These are phyloP conservation scores for Candida hispaniensis DNA, from an alignment of 805 yeast genomes.

Conservation along the genomic window DNA sequence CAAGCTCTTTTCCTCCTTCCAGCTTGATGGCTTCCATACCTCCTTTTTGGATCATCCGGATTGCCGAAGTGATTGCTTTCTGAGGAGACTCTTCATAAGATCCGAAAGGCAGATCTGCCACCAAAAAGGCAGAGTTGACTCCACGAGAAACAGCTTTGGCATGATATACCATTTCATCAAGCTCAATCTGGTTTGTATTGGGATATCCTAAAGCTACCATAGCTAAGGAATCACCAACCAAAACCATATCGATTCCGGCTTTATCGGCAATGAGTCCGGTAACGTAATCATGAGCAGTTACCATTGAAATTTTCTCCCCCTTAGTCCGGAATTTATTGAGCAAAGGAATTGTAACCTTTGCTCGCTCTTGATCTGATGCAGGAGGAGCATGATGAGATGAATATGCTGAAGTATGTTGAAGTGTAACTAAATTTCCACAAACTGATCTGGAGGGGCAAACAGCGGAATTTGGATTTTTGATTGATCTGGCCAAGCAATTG, in stretches of 20 bases:
- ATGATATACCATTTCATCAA: constrained; percentile 69
- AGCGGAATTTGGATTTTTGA: too few relatives aligned
- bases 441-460: too few relatives aligned
- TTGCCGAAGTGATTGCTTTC: constrained; percentile 52
- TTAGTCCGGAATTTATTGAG: constrained; percentile 30
- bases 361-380: constrained; percentile 16
- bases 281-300: constrained; percentile 86
- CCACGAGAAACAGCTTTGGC: constrained; percentile 71
- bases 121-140: constrained; percentile 47
- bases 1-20: constrained; percentile 65
- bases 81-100: constrained; percentile 55
- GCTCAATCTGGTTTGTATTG: constrained; percentile 53
- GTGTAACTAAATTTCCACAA: too few relatives aligned
- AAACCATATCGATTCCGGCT: constrained; percentile 55
- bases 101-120: constrained; percentile 88
- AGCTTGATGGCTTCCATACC: constrained; percentile 65
- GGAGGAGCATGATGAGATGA: constrained; percentile 15
- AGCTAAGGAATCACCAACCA: constrained; percentile 88
- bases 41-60: constrained; percentile 43
- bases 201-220: constrained; percentile 81
- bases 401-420: too few relatives aligned
- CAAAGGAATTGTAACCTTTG: constrained; percentile 34
- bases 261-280: constrained; percentile 60
- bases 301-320: constrained; percentile 37
- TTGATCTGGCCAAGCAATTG: too few relatives aligned